Conservation (phyloP, 2,329 filamentous ascomycete genomes). For the Xylariales sp. region DNA sequence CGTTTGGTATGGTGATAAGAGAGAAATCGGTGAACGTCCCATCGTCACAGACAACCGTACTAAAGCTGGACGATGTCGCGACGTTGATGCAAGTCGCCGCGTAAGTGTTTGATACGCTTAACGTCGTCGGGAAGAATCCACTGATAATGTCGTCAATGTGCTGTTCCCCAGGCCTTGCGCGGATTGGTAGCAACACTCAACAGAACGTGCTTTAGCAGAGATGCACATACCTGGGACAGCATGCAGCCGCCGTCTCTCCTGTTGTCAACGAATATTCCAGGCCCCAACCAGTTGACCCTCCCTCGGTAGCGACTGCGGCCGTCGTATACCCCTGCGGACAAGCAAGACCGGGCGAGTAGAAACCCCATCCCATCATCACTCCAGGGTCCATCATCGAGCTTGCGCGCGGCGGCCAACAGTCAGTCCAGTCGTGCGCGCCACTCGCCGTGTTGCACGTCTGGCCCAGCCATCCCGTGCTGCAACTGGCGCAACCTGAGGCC, state of each 20-base stretch:
- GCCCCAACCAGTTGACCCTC: constrained; percentile 5
- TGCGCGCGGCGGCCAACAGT: constrained; percentile 18
- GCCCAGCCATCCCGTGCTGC: constrained; percentile 14
- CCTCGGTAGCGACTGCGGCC: constrained; percentile 14
- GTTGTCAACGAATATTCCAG: constrained; percentile 1
- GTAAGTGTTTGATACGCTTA: constrained; percentile 1
- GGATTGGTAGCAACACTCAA: too few relatives aligned
- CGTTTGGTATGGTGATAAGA: constrained; percentile 2
- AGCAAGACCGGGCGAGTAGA: constrained; percentile 17
- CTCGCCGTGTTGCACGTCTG: constrained; percentile 14
- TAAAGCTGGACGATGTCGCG: constrained; percentile 3
- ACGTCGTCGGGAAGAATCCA: constrained; percentile 2
- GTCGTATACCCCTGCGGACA: constrained; percentile 17
- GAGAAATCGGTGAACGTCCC: constrained; percentile 5
- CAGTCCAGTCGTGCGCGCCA: constrained; percentile 13
- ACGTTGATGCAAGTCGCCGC: constrained; percentile 5
- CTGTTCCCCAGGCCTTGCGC: too few relatives aligned
- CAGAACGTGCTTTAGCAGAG: too few relatives aligned
- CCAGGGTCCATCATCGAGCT: constrained; percentile 10
- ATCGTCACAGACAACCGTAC: constrained; percentile 4
- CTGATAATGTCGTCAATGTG: not conserved
- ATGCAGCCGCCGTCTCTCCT: constrained; percentile 10
- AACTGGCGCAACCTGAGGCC: constrained; percentile 13
- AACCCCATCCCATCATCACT: constrained; percentile 15
- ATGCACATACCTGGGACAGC: constrained; percentile 8